These are phyloP conservation scores for Karstenula rhodostoma DNA, from an alignment of 2,329 filamentous ascomycete genomes.

Conservation along the genomic window DNA sequence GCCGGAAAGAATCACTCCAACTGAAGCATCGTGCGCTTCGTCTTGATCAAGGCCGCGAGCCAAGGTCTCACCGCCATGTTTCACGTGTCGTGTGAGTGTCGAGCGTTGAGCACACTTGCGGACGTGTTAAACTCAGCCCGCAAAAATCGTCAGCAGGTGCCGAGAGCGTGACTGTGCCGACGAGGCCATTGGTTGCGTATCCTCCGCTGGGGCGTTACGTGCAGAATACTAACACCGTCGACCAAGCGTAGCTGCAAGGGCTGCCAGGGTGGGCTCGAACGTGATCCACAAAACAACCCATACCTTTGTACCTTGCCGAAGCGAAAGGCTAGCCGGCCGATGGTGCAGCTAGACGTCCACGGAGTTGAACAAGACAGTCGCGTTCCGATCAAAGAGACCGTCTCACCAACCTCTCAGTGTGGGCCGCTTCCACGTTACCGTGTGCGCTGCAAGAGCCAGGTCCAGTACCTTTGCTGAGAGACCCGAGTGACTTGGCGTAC, in stretches of 20 bases:
- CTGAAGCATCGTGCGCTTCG: constrained; percentile 26
- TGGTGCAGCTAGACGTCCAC: constrained; percentile 18
- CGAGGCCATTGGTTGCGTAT: constrained; percentile 35
- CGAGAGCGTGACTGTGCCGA: constrained; percentile 27
- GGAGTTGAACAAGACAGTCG: neutral
- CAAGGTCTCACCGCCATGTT: constrained; percentile 36
- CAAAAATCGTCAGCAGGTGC: constrained; percentile 31
- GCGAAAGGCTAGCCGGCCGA: constrained; percentile 40
- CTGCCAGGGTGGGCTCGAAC: constrained; percentile 31
- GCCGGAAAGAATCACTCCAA: neutral
- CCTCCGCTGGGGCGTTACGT: constrained; percentile 21
- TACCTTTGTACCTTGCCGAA: constrained; percentile 52
- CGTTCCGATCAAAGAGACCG: neutral
- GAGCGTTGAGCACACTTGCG: constrained; percentile 23
- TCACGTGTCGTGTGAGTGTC: constrained; percentile 36
- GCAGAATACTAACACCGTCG: constrained; percentile 40
- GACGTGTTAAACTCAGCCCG: constrained; percentile 20
- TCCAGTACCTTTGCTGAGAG: neutral
- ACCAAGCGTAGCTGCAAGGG: constrained; percentile 48
- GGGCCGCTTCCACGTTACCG: constrained; percentile 1
- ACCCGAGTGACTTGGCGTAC: neutral
- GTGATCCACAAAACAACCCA: constrained; percentile 41
- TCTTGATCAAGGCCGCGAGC: constrained; percentile 19
- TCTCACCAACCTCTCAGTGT: neutral
- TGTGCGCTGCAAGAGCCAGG: neutral